Percentiles rank a stretch among this genome's conserved stretches.
phyloP scores from a whole-genome alignment of 2,329 filamentous ascomycete genomes.

The Celoporthe dispersa region DNA sequence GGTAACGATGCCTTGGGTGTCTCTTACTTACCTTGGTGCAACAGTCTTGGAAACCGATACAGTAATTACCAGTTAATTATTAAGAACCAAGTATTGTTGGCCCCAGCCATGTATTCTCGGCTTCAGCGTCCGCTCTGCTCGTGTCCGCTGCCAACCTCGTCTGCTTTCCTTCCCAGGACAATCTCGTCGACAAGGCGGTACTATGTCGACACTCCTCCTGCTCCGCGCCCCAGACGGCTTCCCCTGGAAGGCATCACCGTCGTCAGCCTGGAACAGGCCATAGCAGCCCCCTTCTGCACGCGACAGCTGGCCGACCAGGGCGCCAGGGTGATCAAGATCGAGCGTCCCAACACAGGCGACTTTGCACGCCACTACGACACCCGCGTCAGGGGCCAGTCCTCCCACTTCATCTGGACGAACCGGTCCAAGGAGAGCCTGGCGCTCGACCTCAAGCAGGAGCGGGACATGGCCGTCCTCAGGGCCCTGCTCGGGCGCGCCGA shows the following conservation, averaged over 20 bases:
- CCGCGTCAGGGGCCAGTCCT: constrained; percentile 53
- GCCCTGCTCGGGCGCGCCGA: constrained; percentile 50
- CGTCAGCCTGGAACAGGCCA: constrained; percentile 58
- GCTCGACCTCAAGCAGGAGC: constrained; percentile 51
- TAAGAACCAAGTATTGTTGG: background rate
- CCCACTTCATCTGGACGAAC: constrained; percentile 61
- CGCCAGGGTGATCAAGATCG: constrained; percentile 59
- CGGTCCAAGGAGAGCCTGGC: constrained; percentile 58
- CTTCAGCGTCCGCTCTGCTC: background rate
- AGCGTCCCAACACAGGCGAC: constrained; percentile 55
- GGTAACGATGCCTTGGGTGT: too few species aligned
- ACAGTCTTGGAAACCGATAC: background rate
- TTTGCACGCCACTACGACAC: constrained; percentile 57
- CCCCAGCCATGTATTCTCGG: constrained; percentile 13
- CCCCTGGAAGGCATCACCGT: constrained; percentile 50
- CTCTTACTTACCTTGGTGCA: too few species aligned
- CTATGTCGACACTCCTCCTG: background rate
- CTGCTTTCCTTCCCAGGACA: background rate
- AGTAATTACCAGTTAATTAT: too few species aligned
- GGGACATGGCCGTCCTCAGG: constrained; percentile 49
- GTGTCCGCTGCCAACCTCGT: background rate
- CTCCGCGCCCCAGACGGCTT: background rate
- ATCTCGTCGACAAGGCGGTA: background rate
- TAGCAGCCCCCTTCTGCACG: constrained; percentile 59
- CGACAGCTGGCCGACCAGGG: constrained; percentile 58